These are phyloP conservation scores for Salix koriyanagi DNA, from an alignment of 345 rosid genomes.

Conservation along the genomic window DNA sequence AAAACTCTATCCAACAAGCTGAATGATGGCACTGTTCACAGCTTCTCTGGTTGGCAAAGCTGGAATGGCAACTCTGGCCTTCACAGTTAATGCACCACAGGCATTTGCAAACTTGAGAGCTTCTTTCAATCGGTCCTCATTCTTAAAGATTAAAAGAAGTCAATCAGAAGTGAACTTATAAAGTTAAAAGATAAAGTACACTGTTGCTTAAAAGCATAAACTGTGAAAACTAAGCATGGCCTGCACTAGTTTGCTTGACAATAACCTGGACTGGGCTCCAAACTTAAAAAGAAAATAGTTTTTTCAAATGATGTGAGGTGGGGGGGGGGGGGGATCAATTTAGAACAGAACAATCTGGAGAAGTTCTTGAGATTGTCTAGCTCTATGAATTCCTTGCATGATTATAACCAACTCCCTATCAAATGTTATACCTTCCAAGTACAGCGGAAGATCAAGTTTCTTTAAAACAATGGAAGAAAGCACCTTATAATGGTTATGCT, in stretches of 20 bases:
- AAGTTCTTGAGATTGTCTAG: not conserved
- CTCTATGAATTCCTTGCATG: not conserved
- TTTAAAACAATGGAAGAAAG: not conserved
- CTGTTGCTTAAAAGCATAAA: not conserved
- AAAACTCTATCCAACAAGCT: conserved; percentile 31
- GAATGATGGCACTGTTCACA: conserved; percentile 49
- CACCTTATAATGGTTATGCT: not conserved
- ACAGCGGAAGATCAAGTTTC: not conserved
- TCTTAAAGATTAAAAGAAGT: conserved; percentile 34
- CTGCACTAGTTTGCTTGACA: no score
- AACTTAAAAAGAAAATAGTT: not conserved
- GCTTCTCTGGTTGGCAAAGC: conserved; percentile 81
- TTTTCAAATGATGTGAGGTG: not conserved
- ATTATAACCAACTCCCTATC: not conserved
- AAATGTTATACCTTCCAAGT: not conserved
- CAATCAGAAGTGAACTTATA: not conserved
- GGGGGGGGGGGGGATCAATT: not conserved
- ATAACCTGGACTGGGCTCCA: not conserved
- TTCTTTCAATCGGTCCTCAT: conserved; percentile 62
- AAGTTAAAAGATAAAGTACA: not conserved
- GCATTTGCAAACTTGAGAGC: conserved; percentile 83
- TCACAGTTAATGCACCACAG: conserved; percentile 91
- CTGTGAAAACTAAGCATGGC: not conserved
- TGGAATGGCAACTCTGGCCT: conserved; percentile 86
- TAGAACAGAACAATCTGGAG: not conserved